Base-by-base conservation (phyloP, 1,284 basidiomycete species). In the Chalciporus piperatoides region DNA sequence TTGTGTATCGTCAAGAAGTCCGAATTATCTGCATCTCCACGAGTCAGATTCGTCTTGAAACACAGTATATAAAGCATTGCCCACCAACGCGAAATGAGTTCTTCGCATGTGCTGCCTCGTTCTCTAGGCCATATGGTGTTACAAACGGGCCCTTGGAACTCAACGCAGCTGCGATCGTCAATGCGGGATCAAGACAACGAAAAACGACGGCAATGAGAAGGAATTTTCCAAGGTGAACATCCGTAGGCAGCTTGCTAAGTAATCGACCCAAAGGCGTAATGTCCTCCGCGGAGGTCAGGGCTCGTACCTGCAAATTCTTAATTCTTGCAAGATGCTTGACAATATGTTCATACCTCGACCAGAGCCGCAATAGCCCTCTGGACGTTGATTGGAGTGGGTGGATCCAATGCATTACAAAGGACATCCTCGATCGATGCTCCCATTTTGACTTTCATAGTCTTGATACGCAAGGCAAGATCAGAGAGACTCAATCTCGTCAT, bases 151-250 rank as follows among this genome's bases (percentile, higher is more conserved):
- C 90, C 69, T 98, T 98, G 3, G 91, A 88, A 65, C 92, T 97
- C 27, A 98, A 73, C 0, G 92, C 84, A 2, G 96, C 94, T 2
- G 94, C 94, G 52, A 99, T 95, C 1, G 96, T 97, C 44, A 99
- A 74, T 11, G 95, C 97, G 1, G 96, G 91, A 65, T 98, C 97
- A 49, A 99, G 72, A 64, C 96, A 98, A 45, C 83, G 82, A 70
- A 99, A 91, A 23, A 94, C 67, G 1, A 89, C 85, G 0, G 95
- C 90, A 24, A 89, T 82, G 24, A 99, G 76, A 17, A 99, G 73
- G 67, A 99, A 92, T 72, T 99, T 98, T 44, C 91, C 95, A 15
- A 99, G 81, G 65, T 99, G 93, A 24, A 99, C 95, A 63, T 99
- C 97, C 41, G 91, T 92, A 0, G 97, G 97, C 40, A 99, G 75